A percentile compares a stretch with the other conserved stretches of the same genome.
Conservation (phyloP, 1,139 yeast genomes). For the Lodderomyces parapsilosis region DNA sequence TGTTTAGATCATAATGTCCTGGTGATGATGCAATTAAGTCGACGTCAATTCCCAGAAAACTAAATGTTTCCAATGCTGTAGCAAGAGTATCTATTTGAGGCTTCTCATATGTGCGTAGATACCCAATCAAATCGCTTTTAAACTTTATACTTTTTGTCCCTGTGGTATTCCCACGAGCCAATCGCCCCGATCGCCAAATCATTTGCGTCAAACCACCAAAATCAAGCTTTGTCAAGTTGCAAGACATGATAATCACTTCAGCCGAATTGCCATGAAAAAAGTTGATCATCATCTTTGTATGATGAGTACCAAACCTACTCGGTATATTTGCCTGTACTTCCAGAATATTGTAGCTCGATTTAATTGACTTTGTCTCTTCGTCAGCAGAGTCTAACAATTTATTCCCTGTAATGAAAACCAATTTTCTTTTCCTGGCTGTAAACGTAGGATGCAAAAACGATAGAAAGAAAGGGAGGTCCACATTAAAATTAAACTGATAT, state of each 20-base stretch:
- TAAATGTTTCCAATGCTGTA: conserved; percentile 26
- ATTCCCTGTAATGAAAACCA: conserved; percentile 36
- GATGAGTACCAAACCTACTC: conserved; percentile 52
- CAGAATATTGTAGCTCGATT: conserved; percentile 22
- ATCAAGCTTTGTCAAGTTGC: conserved; percentile 56
- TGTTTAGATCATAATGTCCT: conserved; percentile 27
- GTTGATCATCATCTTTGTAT: conserved; percentile 66
- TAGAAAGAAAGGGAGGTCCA: conserved; percentile 41
- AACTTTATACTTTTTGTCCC: conserved; percentile 18
- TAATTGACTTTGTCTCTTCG: conserved; percentile 14
- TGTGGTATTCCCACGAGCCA: conserved; percentile 18
- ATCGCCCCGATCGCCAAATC: conserved; percentile 59
- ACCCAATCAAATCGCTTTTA: conserved; percentile 39
- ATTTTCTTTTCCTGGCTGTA: conserved; percentile 17
- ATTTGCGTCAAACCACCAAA: conserved; percentile 60
- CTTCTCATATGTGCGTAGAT: conserved; percentile 43
- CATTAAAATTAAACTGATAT: conserved; percentile 50
- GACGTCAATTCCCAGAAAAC: conserved; percentile 48
- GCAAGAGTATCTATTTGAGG: conserved; percentile 27
- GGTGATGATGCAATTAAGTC: conserved; percentile 62
- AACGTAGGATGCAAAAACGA: conserved; percentile 32
- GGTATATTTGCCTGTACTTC: conserved; percentile 36
- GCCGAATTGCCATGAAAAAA: conserved; percentile 41
- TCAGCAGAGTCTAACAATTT: conserved; percentile 17
- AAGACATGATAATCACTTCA: conserved; percentile 58